These are phyloP conservation scores for Delonix regia DNA, from an alignment of 306 rosid species.

Conservation along the genomic window DNA sequence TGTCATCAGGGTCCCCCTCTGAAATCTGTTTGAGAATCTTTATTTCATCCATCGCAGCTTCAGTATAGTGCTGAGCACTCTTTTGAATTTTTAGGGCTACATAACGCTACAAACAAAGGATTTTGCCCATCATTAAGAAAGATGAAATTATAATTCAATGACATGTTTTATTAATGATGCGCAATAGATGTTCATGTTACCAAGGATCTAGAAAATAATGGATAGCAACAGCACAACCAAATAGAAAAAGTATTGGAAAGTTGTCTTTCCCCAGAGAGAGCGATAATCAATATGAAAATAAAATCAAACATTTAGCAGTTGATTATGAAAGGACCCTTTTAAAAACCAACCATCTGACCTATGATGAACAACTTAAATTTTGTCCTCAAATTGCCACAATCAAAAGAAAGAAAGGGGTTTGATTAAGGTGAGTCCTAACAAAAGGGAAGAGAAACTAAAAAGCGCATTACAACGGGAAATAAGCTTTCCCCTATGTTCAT, in stretches of 20 bases:
- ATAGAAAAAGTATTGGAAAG: background rate
- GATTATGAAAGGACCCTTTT: background rate
- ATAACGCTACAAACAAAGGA: conserved; percentile 61
- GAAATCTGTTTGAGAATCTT: conserved; percentile 93
- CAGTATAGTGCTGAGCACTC: conserved; percentile 98
- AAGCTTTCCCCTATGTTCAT: conserved; percentile 14
- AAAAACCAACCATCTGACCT: conserved; percentile 9
- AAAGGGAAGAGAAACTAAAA: background rate
- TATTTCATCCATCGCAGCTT: conserved; percentile 98
- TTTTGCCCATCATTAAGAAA: conserved; percentile 8
- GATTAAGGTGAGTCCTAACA: background rate
- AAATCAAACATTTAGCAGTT: conserved; percentile 17
- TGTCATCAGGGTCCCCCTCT: conserved; percentile 83
- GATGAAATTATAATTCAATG: background rate
- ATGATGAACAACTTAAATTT: background rate
- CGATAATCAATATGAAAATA: background rate
- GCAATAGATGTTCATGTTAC: background rate
- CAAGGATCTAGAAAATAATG: background rate
- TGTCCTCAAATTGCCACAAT: background rate
- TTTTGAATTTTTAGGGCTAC: conserved; percentile 96
- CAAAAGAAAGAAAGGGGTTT: conserved; percentile 4
- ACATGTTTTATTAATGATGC: background rate
- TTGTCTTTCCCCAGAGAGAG: background rate
- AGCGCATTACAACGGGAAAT: background rate
- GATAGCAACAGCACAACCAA: conserved; percentile 14